Conservation (phyloP, 345 rosid species). For the Euphorbia lathyris region DNA sequence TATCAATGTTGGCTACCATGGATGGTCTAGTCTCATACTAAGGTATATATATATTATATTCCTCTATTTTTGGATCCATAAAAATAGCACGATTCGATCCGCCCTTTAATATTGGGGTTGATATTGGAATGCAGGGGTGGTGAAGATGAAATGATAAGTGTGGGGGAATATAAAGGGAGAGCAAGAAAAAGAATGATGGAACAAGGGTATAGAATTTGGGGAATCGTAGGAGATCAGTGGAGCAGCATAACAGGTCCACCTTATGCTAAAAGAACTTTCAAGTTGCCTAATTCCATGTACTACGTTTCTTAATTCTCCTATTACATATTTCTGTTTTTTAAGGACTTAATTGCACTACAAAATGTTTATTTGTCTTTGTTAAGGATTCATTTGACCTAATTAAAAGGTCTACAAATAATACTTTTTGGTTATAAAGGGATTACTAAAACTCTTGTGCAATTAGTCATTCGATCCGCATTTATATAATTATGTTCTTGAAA, state of each 20-base stretch:
- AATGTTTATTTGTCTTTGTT: not conserved
- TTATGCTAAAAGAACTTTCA: conserved; percentile 64
- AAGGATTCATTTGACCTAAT: not conserved
- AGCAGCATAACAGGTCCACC: conserved; percentile 74
- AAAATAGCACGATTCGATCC: no score
- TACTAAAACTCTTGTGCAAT: no score
- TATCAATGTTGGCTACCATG: conserved; percentile 73
- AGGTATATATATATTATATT: conserved; percentile 59
- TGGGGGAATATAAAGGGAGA: conserved; percentile 58
- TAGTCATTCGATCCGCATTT: no score
- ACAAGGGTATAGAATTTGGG: conserved; percentile 78
- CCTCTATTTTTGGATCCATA: no score
- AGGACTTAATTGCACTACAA: not conserved
- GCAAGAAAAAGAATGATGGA: conserved; percentile 43
- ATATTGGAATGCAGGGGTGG: conserved; percentile 38
- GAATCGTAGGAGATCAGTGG: conserved; percentile 77
- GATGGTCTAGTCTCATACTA: conserved; percentile 66
- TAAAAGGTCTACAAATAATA: not conserved
- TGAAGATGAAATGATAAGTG: conserved; percentile 54
- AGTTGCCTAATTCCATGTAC: conserved; percentile 84
- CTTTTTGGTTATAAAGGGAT: not conserved
- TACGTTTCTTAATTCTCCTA: conserved; percentile 33
- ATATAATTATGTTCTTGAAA: no score
- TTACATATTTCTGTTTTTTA: not conserved
- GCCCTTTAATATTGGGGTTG: no score